Evolutionary conservation across 1,284 basidiomycete genomes (phyloP).

Genomic region (Cutaneotrichosporon curvatum): DNA sequence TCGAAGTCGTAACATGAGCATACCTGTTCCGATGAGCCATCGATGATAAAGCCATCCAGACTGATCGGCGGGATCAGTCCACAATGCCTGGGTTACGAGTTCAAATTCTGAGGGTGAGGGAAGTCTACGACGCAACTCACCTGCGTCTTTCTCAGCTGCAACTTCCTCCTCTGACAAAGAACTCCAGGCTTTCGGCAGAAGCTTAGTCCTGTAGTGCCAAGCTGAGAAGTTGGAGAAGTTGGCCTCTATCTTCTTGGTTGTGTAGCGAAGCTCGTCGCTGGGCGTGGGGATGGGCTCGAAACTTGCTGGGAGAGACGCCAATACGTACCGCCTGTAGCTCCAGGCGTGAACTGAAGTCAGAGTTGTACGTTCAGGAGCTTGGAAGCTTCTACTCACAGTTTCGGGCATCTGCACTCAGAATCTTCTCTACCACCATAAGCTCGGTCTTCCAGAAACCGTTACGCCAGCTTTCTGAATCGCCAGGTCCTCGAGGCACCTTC

Average conservation of each 20-base stretch:
- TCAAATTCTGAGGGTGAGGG: constrained; percentile 68
- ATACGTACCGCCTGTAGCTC: constrained; percentile 79
- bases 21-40: constrained; percentile 79
- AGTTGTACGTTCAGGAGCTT: neutral
- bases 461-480: constrained; percentile 56
- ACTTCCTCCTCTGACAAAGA: constrained; percentile 52
- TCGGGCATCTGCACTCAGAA: constrained; percentile 77
- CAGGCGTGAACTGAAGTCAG: constrained; percentile 70
- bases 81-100: constrained; percentile 85
- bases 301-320: constrained; percentile 56
- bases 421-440: constrained; percentile 75
- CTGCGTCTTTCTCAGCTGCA: constrained; percentile 57
- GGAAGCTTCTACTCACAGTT: constrained; percentile 62
- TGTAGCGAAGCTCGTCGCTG: constrained; percentile 65
- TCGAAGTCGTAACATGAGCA: constrained; percentile 17
- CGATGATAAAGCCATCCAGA: constrained; percentile 97
- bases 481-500: constrained; percentile 65
- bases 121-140: constrained; percentile 47
- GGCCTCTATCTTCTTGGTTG: constrained; percentile 80
- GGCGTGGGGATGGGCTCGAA: constrained; percentile 46
- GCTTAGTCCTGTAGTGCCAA: constrained; percentile 93
- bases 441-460: constrained; percentile 73
- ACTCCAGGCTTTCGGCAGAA: constrained; percentile 64
- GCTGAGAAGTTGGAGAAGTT: constrained; percentile 98
- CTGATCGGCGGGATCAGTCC: constrained; percentile 92